Evolutionary conservation across 257 asterid species (phyloP).

Genomic region (Prunella vulgaris): DNA sequence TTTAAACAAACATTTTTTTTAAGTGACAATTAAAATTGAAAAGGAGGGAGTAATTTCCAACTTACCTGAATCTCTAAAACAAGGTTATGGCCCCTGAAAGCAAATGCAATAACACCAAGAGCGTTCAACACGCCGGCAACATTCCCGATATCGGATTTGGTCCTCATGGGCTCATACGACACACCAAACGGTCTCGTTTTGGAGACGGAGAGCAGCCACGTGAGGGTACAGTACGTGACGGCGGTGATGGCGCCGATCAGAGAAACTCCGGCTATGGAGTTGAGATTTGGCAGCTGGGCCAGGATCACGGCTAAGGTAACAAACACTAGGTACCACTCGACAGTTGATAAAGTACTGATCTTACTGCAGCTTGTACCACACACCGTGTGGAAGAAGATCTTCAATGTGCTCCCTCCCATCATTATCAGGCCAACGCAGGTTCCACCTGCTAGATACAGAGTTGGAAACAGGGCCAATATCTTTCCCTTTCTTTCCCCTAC

Average conservation of each 20-base stretch:
- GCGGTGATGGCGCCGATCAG: constrained; percentile 69
- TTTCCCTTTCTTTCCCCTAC: constrained; percentile 71
- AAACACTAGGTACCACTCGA: constrained; percentile 71
- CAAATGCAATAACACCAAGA: constrained; percentile 76
- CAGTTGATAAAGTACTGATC: constrained; percentile 34
- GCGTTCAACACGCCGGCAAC: constrained; percentile 60
- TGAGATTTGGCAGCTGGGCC: constrained; percentile 82
- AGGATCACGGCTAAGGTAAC: constrained; percentile 53
- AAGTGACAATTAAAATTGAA: too few species aligned
- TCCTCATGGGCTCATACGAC: constrained; percentile 37
- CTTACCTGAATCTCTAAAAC: constrained; percentile 77
- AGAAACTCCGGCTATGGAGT: constrained; percentile 83
- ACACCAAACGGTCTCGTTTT: constrained; percentile 46
- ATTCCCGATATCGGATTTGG: constrained; percentile 37
- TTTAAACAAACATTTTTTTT: too few species aligned
- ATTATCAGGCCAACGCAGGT: constrained; percentile 81
- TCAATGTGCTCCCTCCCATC: constrained; percentile 76
- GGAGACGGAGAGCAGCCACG: constrained; percentile 60
- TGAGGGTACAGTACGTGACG: constrained; percentile 60
- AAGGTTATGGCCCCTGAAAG: constrained; percentile 89
- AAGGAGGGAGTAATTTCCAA: too few species aligned
- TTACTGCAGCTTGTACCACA: constrained; percentile 30
- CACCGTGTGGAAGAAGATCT: constrained; percentile 50
- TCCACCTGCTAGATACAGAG: constrained; percentile 82
- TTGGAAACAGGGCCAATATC: constrained; percentile 64